Conservation (phyloP, 1,139 yeast species). For the Suhomyces coccinellae region DNA sequence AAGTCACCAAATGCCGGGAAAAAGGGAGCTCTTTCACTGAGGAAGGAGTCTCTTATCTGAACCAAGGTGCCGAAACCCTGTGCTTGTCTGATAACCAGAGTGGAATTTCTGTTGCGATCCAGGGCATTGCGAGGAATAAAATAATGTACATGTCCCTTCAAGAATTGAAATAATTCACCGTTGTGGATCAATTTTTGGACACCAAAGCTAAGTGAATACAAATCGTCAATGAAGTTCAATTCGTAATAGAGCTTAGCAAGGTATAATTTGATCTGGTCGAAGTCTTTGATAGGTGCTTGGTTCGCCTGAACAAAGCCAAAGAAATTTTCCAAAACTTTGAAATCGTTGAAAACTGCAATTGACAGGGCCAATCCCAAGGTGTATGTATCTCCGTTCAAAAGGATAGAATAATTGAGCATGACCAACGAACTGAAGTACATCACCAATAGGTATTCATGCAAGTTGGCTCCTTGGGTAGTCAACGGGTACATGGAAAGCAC, state of each 20-base stretch:
- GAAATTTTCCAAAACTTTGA: constrained; percentile 48
- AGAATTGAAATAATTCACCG: constrained; percentile 18
- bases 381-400: constrained; percentile 59
- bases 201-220: constrained; percentile 60
- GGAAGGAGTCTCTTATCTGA: constrained; percentile 18
- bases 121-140: constrained; percentile 13
- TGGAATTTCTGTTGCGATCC: neutral
- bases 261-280: constrained; percentile 41
- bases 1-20: neutral
- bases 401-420: constrained; percentile 54
- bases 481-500: constrained; percentile 49
- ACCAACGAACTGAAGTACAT: constrained; percentile 50
- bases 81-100: constrained; percentile 8
- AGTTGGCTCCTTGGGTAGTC: constrained; percentile 20
- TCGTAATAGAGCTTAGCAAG: constrained; percentile 53
- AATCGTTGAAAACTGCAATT: constrained; percentile 58
- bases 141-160: constrained; percentile 18
- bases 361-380: constrained; percentile 56
- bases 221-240: constrained; percentile 52
- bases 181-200: constrained; percentile 40
- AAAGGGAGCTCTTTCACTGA: constrained; percentile 10
- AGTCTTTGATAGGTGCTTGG: constrained; percentile 17
- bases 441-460: constrained; percentile 34
- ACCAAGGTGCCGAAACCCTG: constrained; percentile 20
- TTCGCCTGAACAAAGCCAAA: constrained; percentile 18